A percentile compares a stretch with the other conserved stretches of the same genome.
phyloP scores from a whole-genome alignment of 441 rosid species.

The Brassica balearica region DNA sequence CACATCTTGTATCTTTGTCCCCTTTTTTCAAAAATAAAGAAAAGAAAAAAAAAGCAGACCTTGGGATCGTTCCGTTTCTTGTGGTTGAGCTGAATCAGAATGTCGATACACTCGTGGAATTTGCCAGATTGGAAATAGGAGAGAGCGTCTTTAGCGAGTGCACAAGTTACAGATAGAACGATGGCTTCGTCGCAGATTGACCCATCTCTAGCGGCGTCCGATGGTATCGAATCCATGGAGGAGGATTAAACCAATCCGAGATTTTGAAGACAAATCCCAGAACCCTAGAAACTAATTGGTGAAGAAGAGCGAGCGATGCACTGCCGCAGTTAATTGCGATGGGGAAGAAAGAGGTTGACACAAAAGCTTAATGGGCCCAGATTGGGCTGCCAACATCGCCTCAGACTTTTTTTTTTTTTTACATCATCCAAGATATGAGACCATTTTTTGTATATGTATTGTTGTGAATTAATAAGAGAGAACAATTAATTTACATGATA shows the following conservation, averaged over 20 bases:
- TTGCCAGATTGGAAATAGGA: conserved; percentile 73
- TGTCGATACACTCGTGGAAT: conserved; percentile 73
- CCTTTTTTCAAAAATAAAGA: too few species aligned
- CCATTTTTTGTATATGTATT: too few species aligned
- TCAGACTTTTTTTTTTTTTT: too few species aligned
- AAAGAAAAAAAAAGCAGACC: conserved; percentile 43
- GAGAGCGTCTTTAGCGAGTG: conserved; percentile 81
- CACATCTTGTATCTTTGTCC: too few species aligned
- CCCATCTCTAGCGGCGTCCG: conserved; percentile 50
- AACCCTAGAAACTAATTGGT: conserved; percentile 17
- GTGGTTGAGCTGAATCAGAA: conserved; percentile 66
- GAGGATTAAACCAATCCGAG: conserved; percentile 48
- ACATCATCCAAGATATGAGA: too few species aligned
- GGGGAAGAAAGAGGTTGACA: not conserved
- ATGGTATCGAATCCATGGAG: conserved; percentile 63
- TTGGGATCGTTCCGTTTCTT: conserved; percentile 86
- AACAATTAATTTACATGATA: too few species aligned
- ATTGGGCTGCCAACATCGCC: not conserved
- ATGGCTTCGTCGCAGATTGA: conserved; percentile 62
- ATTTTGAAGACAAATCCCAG: conserved; percentile 8
- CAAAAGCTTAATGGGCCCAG: not conserved
- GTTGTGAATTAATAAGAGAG: too few species aligned
- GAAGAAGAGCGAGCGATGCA: conserved; percentile 11
- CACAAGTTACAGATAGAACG: conserved; percentile 54
- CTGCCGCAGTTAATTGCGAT: not conserved